Evolutionary conservation across 2,329 filamentous ascomycete genomes (phyloP).

Genomic region (Ampelomyces quisqualis): DNA sequence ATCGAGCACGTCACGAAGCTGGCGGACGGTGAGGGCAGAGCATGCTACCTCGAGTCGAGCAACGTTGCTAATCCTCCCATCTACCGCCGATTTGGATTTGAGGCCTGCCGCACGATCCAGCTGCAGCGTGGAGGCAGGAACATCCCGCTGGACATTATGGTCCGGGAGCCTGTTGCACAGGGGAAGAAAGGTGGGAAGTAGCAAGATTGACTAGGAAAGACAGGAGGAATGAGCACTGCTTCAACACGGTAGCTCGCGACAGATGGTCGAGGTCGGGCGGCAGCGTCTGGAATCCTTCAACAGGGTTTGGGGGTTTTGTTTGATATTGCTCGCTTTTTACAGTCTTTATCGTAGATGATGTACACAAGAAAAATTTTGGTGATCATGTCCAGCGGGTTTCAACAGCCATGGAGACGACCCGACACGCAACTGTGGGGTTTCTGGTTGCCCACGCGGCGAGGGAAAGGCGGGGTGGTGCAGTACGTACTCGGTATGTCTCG

Average conservation of each 20-base stretch:
- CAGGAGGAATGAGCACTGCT: conserved; percentile 14
- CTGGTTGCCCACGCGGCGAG: no score
- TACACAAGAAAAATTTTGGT: no score
- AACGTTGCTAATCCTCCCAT: conserved; percentile 67
- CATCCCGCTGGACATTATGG: conserved; percentile 76
- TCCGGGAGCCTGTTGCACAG: conserved; percentile 61
- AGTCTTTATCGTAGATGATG: neutral
- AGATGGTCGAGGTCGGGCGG: neutral
- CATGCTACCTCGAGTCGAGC: conserved; percentile 79
- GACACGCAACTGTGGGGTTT: no score
- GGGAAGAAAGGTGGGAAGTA: conserved; percentile 19
- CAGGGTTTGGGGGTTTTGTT: conserved; percentile 11
- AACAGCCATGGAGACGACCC: no score
- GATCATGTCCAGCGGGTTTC: no score
- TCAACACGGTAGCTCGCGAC: conserved; percentile 25
- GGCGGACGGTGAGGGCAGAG: conserved; percentile 67
- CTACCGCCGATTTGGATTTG: conserved; percentile 75
- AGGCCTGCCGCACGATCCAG: conserved; percentile 62
- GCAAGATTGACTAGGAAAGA: conserved; percentile 1
- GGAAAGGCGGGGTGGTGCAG: no score
- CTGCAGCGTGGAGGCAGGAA: conserved; percentile 60
- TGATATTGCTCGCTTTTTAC: neutral
- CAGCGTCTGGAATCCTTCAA: conserved; percentile 21
- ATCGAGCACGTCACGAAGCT: conserved; percentile 65
- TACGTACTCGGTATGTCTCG: no score